Percentiles rank a stretch among this genome's conserved stretches.
phyloP scores from a whole-genome alignment of 2,329 filamentous ascomycete species.

The Aspergillus vadensis region DNA sequence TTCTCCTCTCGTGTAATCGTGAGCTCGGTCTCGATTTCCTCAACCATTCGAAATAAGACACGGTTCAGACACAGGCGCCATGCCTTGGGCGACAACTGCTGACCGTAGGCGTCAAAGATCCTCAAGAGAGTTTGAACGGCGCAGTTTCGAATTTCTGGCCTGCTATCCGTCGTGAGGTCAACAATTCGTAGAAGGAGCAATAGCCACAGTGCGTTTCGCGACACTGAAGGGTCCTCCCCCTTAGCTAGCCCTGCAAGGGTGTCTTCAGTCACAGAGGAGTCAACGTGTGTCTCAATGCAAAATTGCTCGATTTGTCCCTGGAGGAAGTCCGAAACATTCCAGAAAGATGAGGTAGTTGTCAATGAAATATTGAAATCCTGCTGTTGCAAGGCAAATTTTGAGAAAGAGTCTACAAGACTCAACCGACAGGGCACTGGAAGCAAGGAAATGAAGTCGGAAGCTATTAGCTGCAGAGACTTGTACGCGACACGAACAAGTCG shows the following conservation, averaged over 20 bases:
- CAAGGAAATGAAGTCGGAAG: constrained; percentile 85
- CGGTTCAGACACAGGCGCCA: constrained; percentile 83
- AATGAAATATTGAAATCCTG: constrained; percentile 95
- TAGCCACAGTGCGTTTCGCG: constrained; percentile 44
- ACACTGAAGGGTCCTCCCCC: constrained; percentile 60
- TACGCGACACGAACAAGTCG: constrained; percentile 85
- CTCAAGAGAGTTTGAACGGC: constrained; percentile 87
- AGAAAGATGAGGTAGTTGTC: constrained; percentile 93
- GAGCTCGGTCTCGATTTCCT: constrained; percentile 63
- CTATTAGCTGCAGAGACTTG: constrained; percentile 84
- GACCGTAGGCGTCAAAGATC: constrained; percentile 89
- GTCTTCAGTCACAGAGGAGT: constrained; percentile 56
- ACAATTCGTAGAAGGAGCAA: constrained; percentile 44
- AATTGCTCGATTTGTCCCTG: constrained; percentile 52
- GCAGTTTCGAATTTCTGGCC: constrained; percentile 52
- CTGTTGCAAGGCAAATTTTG: constrained; percentile 83
- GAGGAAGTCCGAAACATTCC: constrained; percentile 90
- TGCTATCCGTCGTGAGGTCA: constrained; percentile 43
- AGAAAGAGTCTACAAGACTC: constrained; percentile 81
- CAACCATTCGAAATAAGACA: constrained; percentile 76
- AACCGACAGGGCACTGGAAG: constrained; percentile 71
- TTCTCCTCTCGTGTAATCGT: constrained; percentile 17
- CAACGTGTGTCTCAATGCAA: constrained; percentile 40
- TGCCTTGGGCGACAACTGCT: constrained; percentile 72
- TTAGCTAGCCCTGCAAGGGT: constrained; percentile 61